phyloP scores from a whole-genome alignment of 2,329 filamentous ascomycete species.

The Aschersonia sp. region DNA sequence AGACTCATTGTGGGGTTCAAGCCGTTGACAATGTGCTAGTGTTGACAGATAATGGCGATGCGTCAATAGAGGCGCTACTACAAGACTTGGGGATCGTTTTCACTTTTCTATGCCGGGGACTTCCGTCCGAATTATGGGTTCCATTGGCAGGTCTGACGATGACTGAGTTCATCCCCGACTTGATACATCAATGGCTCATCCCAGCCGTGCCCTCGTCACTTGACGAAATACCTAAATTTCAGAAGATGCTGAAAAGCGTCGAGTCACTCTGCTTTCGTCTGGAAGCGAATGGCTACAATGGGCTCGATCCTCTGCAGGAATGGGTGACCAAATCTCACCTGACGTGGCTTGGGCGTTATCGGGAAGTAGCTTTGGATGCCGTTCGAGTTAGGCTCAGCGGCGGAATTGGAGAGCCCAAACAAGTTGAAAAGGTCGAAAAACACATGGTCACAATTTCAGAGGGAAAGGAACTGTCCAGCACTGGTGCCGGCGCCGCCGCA shows the following conservation, averaged over 20 bases:
- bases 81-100: conserved; percentile 37
- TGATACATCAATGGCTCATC: conserved; percentile 64
- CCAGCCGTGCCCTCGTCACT: conserved; percentile 63
- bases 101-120: conserved; percentile 32
- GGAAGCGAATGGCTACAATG: conserved; percentile 46
- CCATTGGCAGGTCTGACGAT: conserved; percentile 58
- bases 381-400: conserved; percentile 55
- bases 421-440: conserved; percentile 74
- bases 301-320: conserved; percentile 48
- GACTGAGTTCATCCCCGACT: conserved; percentile 48
- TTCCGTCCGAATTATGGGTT: conserved; percentile 40
- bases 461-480: conserved; percentile 49
- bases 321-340: conserved; percentile 73
- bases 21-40: conserved; percentile 26
- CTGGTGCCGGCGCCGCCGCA: conserved; percentile 27
- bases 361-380: conserved; percentile 63
- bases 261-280: conserved; percentile 50
- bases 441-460: conserved; percentile 57
- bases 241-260: conserved; percentile 52
- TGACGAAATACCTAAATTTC: conserved; percentile 55
- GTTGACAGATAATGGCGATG: conserved; percentile 26
- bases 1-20: conserved; percentile 22
- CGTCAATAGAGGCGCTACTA: conserved; percentile 35
- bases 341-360: conserved; percentile 75
- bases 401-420: conserved; percentile 51